Base-by-base conservation (phyloP, 768 basidiomycete genomes). In the Gyrodon lividus region DNA sequence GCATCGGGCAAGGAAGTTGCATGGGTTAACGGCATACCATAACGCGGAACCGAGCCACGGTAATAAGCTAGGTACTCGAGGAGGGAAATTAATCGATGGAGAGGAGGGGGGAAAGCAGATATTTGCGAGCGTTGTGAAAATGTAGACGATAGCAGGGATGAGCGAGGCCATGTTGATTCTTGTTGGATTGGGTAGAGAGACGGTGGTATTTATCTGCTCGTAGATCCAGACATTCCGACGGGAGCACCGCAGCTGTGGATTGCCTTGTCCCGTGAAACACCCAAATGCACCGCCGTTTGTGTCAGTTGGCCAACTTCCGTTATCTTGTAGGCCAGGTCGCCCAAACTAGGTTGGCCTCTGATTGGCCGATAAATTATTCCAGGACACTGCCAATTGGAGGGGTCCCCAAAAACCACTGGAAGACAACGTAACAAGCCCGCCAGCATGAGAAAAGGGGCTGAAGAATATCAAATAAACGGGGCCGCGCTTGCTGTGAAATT, bases 31-130 rank as follows among this genome's bases (percentile, higher is more conserved):
- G 0, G 28, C 52, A 33, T 56, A 57, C 2, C 48, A 24, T 16
- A 63, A 5, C 6, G 50, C 59, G 9, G 54, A 63, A 43, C 53
- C 59, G 6, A 63, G 49, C 14, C 61, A 61, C 0, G 46, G 54
- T 1, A 63, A 33, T 1, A 59, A 17, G 43, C 51, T 61, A 0
- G 47, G 54, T 1, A 61, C 56, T 5, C 38, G 35, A 40, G 55
- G 50, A 4, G 46, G 54, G 8, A 13, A 33, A 9, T 26, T 40
- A 26, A 28, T 20, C 17, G 49, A 24, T 2, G 3, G 10, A 42
- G 20, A 5, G 43, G 34, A 41, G 19, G 33, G 20, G 33, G 13
- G 26, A 10, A 37, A 24, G 47, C 1, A 14, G 26, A 51, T 17
- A 9, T 4, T n/a, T 13, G 39, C 13, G 2, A 55, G 28, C 6